These are phyloP conservation scores for Alternaria gansuensis DNA, from an alignment of 2,329 filamentous ascomycete genomes.

Conservation along the genomic window DNA sequence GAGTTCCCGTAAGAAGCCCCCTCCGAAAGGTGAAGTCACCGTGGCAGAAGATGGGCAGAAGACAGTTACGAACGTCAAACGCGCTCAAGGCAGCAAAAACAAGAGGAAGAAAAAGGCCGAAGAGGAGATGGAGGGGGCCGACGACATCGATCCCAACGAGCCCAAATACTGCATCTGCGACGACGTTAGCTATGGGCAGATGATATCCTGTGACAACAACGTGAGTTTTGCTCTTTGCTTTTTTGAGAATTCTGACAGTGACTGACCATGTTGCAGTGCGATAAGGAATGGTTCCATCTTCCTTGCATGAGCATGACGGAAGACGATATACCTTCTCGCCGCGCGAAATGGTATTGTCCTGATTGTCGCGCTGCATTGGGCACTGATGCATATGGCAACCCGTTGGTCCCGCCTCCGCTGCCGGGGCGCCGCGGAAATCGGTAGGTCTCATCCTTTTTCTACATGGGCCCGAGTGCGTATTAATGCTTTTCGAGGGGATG, in stretches of 20 bases:
- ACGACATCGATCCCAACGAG: conserved; percentile 76
- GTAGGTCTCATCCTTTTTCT: conserved; percentile 40
- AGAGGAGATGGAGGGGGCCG: conserved; percentile 37
- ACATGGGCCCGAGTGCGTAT: conserved; percentile 30
- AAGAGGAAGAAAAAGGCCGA: conserved; percentile 60
- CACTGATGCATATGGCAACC: conserved; percentile 49
- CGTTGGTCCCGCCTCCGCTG: conserved; percentile 42
- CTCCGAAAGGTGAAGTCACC: conserved; percentile 76
- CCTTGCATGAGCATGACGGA: conserved; percentile 73
- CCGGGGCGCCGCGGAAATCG: conserved; percentile 46
- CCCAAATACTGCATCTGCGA: conserved; percentile 80
- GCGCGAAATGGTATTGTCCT: conserved; percentile 86
- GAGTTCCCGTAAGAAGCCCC: conserved; percentile 70
- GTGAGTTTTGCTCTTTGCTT: conserved; percentile 53
- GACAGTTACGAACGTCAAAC: conserved; percentile 74
- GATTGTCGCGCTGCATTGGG: conserved; percentile 63
- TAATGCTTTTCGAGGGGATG: conserved; percentile 47
- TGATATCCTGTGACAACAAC: conserved; percentile 83
- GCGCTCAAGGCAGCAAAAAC: conserved; percentile 60
- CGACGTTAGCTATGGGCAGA: conserved; percentile 79
- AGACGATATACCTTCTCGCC: conserved; percentile 70
- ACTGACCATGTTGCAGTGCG: conserved; percentile 64
- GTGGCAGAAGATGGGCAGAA: conserved; percentile 67
- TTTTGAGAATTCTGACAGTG: background rate
- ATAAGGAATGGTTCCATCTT: conserved; percentile 86